Evolutionary conservation across 768 basidiomycete genomes (phyloP), one percentile per base, ranked within the genome.

Genomic region (Suillus americanus): DNA sequence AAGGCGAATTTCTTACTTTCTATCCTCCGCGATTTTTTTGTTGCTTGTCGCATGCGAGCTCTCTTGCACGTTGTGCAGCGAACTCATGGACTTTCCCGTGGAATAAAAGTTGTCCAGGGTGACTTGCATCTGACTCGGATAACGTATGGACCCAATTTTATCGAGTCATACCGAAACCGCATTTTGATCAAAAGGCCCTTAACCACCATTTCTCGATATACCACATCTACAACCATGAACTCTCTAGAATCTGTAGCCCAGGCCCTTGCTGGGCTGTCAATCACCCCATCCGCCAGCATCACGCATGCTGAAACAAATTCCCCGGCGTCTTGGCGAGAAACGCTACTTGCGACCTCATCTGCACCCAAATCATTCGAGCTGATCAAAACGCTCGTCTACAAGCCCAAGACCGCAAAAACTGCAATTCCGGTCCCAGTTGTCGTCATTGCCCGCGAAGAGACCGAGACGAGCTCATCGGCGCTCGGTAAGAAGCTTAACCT

Each of bases 371-470:
- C 81, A 18, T 92, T 89, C 72, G 86, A 91, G 74, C 82, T 93
- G 70, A 84, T 91, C 74, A 95, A 95, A 77, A 92, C 91, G 56
- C 89, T 96, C 69, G 89, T 97, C 63, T 97, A 94, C 89, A 98
- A 98, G 75, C 95, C 95, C 38, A 96, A 96, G 78, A 94, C 95
- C 3, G 90, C 95, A n/a, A 97, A 97, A 76, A 85, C 86, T 0
- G 92, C 91, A 8, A 86, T 84, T 37, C 88, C 94, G 2, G 84
- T 94, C 61, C 95, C 95, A 9, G 88, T 98, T 64, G 83, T 98
- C 68, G 89, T 96, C 65, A 85, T 98, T 75, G 92, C 93, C 12
- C 82, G 87, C 71, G 94, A 97, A 72, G 82, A 84, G 33, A 92
- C 92, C n/a, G 91, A 95, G 71, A 91, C 90, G 9, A 89, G 85